Conservation (phyloP, 176 grass and related monocot genomes). For the Secale cereale region DNA sequence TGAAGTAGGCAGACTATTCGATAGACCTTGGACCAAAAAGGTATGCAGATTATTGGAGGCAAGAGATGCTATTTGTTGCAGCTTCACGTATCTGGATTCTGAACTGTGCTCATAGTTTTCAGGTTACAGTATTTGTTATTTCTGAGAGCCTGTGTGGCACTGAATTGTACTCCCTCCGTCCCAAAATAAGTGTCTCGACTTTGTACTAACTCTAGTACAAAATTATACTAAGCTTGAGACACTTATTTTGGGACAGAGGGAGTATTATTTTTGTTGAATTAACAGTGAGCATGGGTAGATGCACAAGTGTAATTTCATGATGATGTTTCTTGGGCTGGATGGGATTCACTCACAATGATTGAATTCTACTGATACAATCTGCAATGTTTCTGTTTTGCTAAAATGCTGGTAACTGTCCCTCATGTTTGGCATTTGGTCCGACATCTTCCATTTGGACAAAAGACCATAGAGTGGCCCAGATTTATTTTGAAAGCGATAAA, state of each 20-base stretch:
- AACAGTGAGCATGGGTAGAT: neutral
- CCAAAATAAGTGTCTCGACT: too few species aligned
- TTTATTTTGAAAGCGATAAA: neutral
- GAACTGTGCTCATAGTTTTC: neutral
- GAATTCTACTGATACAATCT: neutral
- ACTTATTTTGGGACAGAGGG: too few species aligned
- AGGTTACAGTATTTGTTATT: neutral
- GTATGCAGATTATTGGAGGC: neutral
- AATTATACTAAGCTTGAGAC: too few species aligned
- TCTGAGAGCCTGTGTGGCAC: neutral
- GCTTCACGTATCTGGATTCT: neutral
- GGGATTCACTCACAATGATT: neutral
- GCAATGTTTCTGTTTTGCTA: neutral
- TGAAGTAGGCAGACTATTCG: neutral
- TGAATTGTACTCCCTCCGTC: too few species aligned
- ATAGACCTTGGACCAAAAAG: neutral
- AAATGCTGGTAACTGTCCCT: neutral
- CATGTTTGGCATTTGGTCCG: neutral
- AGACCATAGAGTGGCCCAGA: neutral
- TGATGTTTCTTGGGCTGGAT: neutral
- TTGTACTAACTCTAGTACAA: too few species aligned
- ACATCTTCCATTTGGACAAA: neutral
- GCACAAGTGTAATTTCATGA: neutral
- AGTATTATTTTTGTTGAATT: neutral
- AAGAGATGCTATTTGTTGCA: neutral